Percentiles rank a stretch among this genome's conserved stretches.
Conservation (phyloP, 2,329 filamentous ascomycete species). For the Aspergillus aculeatinus region DNA sequence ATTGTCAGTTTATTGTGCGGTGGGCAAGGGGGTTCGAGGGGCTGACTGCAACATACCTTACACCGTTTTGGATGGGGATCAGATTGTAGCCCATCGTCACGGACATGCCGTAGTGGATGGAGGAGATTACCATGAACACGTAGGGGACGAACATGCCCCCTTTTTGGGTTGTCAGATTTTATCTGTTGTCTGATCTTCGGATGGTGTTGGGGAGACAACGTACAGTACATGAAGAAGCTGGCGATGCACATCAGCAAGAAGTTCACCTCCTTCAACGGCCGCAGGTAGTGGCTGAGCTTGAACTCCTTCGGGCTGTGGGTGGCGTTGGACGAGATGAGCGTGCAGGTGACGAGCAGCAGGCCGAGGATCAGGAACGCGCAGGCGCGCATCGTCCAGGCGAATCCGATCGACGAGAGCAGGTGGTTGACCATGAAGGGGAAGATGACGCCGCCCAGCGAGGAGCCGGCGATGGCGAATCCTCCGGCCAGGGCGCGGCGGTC, state of each 20-base stretch:
- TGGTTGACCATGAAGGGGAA: conserved; percentile 58
- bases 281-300: background rate
- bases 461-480: conserved; percentile 50
- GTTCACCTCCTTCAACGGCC: conserved; percentile 2
- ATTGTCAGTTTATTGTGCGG: too few relatives aligned
- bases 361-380: conserved; percentile 58
- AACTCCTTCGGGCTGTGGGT: conserved; percentile 3
- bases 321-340: conserved; percentile 49
- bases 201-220: too few relatives aligned
- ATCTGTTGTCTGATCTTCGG: too few relatives aligned
- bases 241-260: conserved; percentile 5
- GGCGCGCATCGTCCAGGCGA: conserved; percentile 54
- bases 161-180: background rate
- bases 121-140: background rate
- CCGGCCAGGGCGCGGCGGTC: conserved; percentile 49
- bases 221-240: conserved; percentile 15
- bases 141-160: too few relatives aligned
- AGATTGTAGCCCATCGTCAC: too few relatives aligned
- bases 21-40: too few relatives aligned
- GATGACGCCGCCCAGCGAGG: conserved; percentile 55
- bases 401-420: conserved; percentile 50
- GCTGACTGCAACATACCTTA: too few relatives aligned
- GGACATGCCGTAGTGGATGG: conserved; percentile 23
- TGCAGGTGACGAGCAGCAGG: conserved; percentile 50
- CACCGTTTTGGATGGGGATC: too few relatives aligned